Percentiles rank a stretch among this genome's conserved stretches.
phyloP scores from a whole-genome alignment of 208 protist species.

The Acanthamoeba culbertsoni region DNA sequence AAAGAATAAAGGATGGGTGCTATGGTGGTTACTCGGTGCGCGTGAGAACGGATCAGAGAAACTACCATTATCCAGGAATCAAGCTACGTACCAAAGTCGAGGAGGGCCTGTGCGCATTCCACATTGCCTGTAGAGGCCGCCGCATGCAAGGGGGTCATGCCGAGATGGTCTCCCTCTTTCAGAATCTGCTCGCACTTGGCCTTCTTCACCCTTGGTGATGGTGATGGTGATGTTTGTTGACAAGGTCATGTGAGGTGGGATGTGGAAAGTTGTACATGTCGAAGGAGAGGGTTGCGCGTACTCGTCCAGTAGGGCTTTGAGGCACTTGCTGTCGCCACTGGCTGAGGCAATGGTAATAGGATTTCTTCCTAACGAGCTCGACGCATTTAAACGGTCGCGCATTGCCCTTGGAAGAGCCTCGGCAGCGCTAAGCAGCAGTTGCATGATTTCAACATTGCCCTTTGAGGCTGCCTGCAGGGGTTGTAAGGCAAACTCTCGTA shows the following conservation, averaged over 20 bases:
- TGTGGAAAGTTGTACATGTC: not conserved
- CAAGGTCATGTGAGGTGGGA: not conserved
- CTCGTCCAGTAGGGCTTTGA: not conserved
- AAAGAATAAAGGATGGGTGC: not conserved
- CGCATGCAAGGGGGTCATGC: not conserved
- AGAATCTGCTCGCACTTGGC: not conserved
- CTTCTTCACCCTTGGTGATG: not conserved
- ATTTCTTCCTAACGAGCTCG: not conserved
- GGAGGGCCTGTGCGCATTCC: not conserved
- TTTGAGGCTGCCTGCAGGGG: not conserved
- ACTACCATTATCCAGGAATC: not conserved
- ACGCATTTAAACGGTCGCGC: not conserved
- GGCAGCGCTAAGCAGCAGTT: not conserved
- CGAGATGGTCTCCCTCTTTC: not conserved
- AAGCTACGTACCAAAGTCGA: not conserved
- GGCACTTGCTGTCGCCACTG: not conserved
- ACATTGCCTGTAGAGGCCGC: not conserved
- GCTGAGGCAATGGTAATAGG: not conserved
- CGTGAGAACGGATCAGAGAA: not conserved
- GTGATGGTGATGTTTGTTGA: not conserved
- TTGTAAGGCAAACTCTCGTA: too few relatives aligned
- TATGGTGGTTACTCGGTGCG: not conserved
- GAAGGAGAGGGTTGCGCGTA: not conserved
- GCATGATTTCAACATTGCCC: not conserved
- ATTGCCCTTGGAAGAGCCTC: not conserved